Base-by-base conservation (phyloP, 306 rosid genomes). In the Castanea crenata region DNA sequence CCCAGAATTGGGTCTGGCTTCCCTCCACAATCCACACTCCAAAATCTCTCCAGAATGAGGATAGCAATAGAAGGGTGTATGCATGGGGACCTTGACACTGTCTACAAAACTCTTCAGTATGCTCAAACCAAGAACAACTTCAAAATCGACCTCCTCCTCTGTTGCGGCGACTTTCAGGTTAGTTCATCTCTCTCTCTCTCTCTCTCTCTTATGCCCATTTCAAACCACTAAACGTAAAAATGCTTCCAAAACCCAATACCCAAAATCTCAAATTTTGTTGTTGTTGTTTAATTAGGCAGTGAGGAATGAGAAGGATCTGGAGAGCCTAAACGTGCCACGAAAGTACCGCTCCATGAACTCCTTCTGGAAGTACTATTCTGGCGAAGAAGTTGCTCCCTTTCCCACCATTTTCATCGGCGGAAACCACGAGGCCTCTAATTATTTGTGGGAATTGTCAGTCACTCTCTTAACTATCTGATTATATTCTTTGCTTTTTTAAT, bases 151-250 rank as follows among this genome's bases (percentile, higher is more conserved):
- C 99, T 94, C 80, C 97, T 94, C 49, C 87, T 92, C 76, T 92
- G 99, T 81, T 94, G 99, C 76, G 99, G 99, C 56, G 97, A 94
- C 81, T 95, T 95, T 86, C 99, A 92, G 92, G 93, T 85, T 41
- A 2, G 46, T 41, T 41, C 46, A 7, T 34, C 18, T 68, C 11
- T 34, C 2, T 49, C 2, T 67, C 72, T 31, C 20, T 31, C 49
- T 65, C 23, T 23, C 23, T 23, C 23, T 23, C 21, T 62, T 2
- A 3, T 27, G 44, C 69, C 1, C 3, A 29, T 63, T 63, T 29
- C 31, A 59, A 59, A 59, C 31, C 65, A 23, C 18, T 59, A 21
- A 58, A 58, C 64, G 21, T n/a, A 8, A 8, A 58, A 41, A 41
- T 41, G 46, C 46, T 41, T 41, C 46, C 46, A 41, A 41, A 7